Evolutionary conservation across 139 green algal genomes (phyloP).

Genomic region (Chlorella sorokiniana): DNA sequence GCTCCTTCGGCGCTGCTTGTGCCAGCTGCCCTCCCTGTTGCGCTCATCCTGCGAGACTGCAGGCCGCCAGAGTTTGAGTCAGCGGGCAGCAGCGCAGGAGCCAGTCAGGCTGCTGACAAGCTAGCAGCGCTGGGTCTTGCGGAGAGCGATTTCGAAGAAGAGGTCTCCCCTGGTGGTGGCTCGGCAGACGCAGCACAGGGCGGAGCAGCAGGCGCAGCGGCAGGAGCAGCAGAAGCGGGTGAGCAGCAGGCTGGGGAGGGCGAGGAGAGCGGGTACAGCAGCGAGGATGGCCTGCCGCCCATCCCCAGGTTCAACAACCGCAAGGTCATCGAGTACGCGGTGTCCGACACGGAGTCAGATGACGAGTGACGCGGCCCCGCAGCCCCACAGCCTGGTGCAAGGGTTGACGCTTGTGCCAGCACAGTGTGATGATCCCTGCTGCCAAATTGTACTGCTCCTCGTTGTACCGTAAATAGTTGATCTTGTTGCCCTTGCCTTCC

Average conservation of each 20-base stretch:
- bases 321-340: conserved; percentile 32
- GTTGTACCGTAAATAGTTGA: too few relatives aligned
- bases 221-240: background rate
- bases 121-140: background rate
- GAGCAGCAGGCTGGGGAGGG: too few relatives aligned
- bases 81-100: background rate
- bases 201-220: background rate
- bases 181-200: conserved; percentile 5
- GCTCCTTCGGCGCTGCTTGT: background rate
- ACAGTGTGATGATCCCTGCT: background rate
- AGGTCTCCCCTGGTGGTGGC: background rate
- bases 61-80: conserved; percentile 33
- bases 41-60: background rate
- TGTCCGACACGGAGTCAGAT: conserved; percentile 31
- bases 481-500: too few relatives aligned
- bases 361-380: background rate
- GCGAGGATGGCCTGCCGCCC: conserved; percentile 40
- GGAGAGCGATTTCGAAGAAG: conserved; percentile 1
- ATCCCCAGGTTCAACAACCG: conserved; percentile 42
- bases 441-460: too few relatives aligned
- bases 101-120: background rate
- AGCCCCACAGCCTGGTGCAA: background rate
- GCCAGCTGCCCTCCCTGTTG: background rate
- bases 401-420: too few relatives aligned
- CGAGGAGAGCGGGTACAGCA: conserved; percentile 19